These are phyloP conservation scores for Podaxis sp. DNA, from an alignment of 768 basidiomycete species.

Conservation along the genomic window DNA sequence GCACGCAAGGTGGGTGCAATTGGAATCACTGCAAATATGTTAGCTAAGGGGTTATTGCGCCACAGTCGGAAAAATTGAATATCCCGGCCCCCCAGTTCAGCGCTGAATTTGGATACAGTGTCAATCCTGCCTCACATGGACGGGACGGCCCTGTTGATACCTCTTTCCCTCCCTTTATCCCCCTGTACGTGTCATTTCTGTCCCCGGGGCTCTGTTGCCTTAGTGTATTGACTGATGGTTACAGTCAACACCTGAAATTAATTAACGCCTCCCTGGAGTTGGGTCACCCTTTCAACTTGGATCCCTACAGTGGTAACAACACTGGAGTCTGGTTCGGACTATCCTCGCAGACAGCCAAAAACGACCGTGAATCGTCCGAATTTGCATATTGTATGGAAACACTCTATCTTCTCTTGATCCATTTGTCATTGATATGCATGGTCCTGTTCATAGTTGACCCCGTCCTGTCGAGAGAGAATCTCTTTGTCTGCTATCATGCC, in stretches of 20 bases:
- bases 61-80: constrained; percentile 29
- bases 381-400: constrained; percentile 29
- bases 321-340: constrained; percentile 53
- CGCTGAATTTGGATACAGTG: constrained; percentile 27
- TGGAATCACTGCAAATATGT: neutral
- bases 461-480: constrained; percentile 13
- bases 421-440: neutral
- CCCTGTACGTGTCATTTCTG: constrained; percentile 21
- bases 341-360: constrained; percentile 56
- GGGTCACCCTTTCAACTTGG: constrained; percentile 33
- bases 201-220: neutral
- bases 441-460: constrained; percentile 25
- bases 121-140: constrained; percentile 34
- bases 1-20: constrained; percentile 23
- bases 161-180: constrained; percentile 35
- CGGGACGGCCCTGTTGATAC: constrained; percentile 43
- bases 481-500: constrained; percentile 16
- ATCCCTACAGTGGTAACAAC: constrained; percentile 51
- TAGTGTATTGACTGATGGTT: neutral
- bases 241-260: constrained; percentile 30
- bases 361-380: constrained; percentile 30
- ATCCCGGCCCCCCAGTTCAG: constrained; percentile 26
- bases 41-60: constrained; percentile 24
- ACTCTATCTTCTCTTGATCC: neutral
- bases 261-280: constrained; percentile 30